Base-by-base conservation (phyloP, 2,329 filamentous ascomycete species). In the Hawksworthiomyces lignivorus region DNA sequence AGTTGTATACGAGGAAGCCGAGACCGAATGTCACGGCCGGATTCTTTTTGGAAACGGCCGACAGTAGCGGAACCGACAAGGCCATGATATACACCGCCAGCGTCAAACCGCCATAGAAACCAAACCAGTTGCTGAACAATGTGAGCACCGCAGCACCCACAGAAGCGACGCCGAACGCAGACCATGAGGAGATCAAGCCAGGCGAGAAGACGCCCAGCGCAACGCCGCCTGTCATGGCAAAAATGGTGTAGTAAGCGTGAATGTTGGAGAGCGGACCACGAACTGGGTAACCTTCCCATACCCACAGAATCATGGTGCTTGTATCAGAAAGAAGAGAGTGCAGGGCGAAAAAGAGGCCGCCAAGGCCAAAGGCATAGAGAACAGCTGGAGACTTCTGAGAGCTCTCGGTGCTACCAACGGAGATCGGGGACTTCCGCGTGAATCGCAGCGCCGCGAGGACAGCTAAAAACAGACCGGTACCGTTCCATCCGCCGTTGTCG, bases 221-320 rank as follows among this genome's bases (percentile, higher is more conserved):
- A 17, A 95, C 69, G 41, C 92, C 92, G 30, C 72, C 66, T 21
- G 85, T 87, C 92, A 98, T 98, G 45, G 82, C 82, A 41, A 85
- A 74, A 39, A 96, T 77, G 2, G 88, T 96, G 59, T 83, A 77
- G 54, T 86, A 87, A 41, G 89, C 92, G 55, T 97, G 88, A n/a
- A 88, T 87, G 36, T 82, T 87, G 47, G 88, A 79, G 37, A 92
- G 77, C 3, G 92, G 92, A 7, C 92, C 92, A 37, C 84, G 80
- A 30, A 97, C 77, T 12, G 92, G 92, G 55, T 85, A 98, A 7
- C 92, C 92, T 53, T 96, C 88, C 92, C 92, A 98, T 3, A 87
- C 87, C 92, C 92, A 98, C 14, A 89, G 73, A 44, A 97, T 96
- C 88, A 98, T 97, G 41, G 92, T 98, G 67, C 92, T 97, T 0